Conservation (phyloP, 2,329 filamentous ascomycete species). For the Tympanopsis confertula region DNA sequence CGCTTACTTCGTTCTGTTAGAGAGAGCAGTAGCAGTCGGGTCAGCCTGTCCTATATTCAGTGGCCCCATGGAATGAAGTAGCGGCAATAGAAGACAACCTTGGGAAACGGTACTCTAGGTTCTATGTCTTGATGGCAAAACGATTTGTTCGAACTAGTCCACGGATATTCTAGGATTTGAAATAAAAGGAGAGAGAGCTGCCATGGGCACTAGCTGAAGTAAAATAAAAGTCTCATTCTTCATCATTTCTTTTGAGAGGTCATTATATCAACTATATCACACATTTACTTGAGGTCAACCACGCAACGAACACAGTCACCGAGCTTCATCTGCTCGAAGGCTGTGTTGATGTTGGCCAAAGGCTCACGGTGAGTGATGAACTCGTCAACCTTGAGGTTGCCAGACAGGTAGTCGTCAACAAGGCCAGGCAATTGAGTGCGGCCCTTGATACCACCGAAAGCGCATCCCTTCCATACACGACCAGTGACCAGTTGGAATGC, state of each 20-base stretch:
- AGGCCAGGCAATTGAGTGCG: conserved; percentile 59
- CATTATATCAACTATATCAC: background rate
- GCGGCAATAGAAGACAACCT: too few relatives aligned
- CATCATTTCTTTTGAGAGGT: background rate
- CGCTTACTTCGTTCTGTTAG: too few relatives aligned
- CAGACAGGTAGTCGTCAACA: conserved; percentile 59
- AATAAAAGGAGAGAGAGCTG: too few relatives aligned
- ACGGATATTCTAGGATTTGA: too few relatives aligned
- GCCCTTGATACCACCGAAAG: conserved; percentile 68
- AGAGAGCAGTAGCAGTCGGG: too few relatives aligned
- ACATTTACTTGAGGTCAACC: conserved; percentile 26
- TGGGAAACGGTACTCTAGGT: too few relatives aligned
- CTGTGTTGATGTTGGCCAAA: conserved; percentile 53
- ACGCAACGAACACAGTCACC: conserved; percentile 68
- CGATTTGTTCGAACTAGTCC: too few relatives aligned
- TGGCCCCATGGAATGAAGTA: too few relatives aligned
- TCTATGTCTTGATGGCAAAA: too few relatives aligned
- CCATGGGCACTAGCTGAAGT: too few relatives aligned
- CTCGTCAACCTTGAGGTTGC: conserved; percentile 65
- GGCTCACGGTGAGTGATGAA: conserved; percentile 66
- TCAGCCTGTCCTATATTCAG: too few relatives aligned
- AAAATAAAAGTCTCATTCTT: background rate
- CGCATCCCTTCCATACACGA: conserved; percentile 66
- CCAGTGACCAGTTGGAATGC: conserved; percentile 71
- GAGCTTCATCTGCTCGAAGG: conserved; percentile 62